A percentile compares a stretch with the other conserved stretches of the same genome.
Evolutionary conservation across 2,329 filamentous ascomycete genomes (phyloP).

Genomic region (Pseudogymnoascus sp.): DNA sequence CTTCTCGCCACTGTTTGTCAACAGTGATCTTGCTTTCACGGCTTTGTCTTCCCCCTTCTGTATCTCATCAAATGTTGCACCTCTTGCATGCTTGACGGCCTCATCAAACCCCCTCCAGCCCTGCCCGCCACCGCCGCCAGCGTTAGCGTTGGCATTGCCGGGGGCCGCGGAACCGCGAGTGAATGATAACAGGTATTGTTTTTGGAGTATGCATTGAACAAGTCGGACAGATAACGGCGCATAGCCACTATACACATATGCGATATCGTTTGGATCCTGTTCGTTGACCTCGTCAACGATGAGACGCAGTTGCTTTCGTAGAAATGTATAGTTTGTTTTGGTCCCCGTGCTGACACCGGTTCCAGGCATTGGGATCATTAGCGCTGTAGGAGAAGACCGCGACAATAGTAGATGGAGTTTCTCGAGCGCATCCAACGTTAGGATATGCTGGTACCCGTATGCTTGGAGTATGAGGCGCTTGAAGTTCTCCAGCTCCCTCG

Average conservation of each 20-base stretch:
- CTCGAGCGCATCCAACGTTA: constrained; percentile 81
- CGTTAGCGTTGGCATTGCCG: constrained; percentile 38
- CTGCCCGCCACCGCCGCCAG: constrained; percentile 50
- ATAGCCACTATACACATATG: constrained; percentile 97
- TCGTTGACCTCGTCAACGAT: constrained; percentile 97
- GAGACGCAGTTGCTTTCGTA: constrained; percentile 77
- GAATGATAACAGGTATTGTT: constrained; percentile 68
- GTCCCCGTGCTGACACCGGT: constrained; percentile 45
- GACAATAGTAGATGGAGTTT: constrained; percentile 80
- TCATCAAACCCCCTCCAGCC: constrained; percentile 95
- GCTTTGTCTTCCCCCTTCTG: constrained; percentile 93
- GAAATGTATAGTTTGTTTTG: constrained; percentile 82
- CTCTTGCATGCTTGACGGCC: constrained; percentile 74
- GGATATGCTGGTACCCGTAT: constrained; percentile 88
- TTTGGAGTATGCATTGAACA: constrained; percentile 88
- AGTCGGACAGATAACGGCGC: constrained; percentile 85
- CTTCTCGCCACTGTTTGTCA: constrained; percentile 64
- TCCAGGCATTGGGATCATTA: constrained; percentile 68
- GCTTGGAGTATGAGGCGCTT: constrained; percentile 81
- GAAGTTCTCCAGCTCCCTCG: constrained; percentile 82
- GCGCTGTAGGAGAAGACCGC: constrained; percentile 66
- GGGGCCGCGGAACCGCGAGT: constrained; percentile 51
- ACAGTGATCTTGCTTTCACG: constrained; percentile 71
- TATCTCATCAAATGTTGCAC: constrained; percentile 81
- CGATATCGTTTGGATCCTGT: constrained; percentile 84